Evolutionary conservation across 1,284 basidiomycete species (phyloP), one percentile per base, ranked within the genome.

Genomic region (Boletus semigastroideus): DNA sequence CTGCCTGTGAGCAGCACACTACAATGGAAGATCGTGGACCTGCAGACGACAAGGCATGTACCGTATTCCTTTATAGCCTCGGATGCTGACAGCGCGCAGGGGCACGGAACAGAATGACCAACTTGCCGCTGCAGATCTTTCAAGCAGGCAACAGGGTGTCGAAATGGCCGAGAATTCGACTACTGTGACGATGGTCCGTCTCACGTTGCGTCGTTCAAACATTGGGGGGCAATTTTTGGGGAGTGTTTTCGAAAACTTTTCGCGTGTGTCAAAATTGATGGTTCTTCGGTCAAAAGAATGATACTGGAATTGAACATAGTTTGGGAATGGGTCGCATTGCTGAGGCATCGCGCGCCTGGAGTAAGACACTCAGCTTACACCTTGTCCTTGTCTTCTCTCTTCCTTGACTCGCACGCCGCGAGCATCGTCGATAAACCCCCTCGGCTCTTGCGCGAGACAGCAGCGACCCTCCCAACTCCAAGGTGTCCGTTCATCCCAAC

Each of bases 291-390:
- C 22, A 22, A 22, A 22, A 22, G 22, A 62, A 42, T 51, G 20
- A 42, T 65, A 56, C 61, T 45, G 37, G 31, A 62, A 66, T 45
- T 25, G 50, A 53, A 12, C 42, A 17, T 20, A 13, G n/a, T n/a
- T 65, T 64, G 52, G 49, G 51, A 52, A 42, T 40, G 38, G 38
- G 38, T 52, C 43, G n/a, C n/a, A n/a, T n/a, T n/a, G n/a, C n/a
- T n/a, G n/a, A n/a, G n/a, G 55, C 59, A 63, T 55, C 48, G 59
- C n/a, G n/a, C n/a, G n/a, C 59, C 56, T n/a, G 40, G 41, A 54
- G 49, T 34, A 41, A 36, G 54, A 51, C 46, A 22, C 27, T 19
- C 1, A 30, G 17, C 3, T 8, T 47, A 43, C 59, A 14, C 6
- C 46, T 46, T 48, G 46, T 51, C 30, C 31, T 59, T 28, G 48